Base-by-base conservation (phyloP, 75 land plant species). In the Sequoia sempervirens region DNA sequence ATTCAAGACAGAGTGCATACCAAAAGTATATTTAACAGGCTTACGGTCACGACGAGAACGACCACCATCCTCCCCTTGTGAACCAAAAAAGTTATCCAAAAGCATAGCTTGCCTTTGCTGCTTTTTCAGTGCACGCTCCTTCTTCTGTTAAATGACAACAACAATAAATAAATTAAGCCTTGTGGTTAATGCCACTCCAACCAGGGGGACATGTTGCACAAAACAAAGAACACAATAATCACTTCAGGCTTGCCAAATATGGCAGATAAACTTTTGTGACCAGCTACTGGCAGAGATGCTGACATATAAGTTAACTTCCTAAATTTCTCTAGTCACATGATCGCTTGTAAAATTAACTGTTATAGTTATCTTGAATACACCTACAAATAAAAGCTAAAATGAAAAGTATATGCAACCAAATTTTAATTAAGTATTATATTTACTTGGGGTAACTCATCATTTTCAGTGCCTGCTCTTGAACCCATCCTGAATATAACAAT, bases 1-100 rank as follows among this genome's bases (percentile, higher is more conserved):
- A 73, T 1, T 73, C 53, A 28, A 74, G 61, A 34, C 4, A 83
- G 66, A 79, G 37, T 52, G 3, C 84, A 46, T 92, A 94, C 97
- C 98, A 88, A 87, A 95, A 75, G 98, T 95, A 68, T 97, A 97
- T 30, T 82, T 89, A 34, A 94, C 93, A 75, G 94, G 95, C 82
- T 87, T 93, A 15, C 94, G 92, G 69, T 84, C 92, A 14, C 99
- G 91, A 37, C 90, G 88, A 11, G 93, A 86, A 72, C 98, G 93
- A 46, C 90, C 86, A 83, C 11, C 37, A 40, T 91, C 89, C 13
- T 84, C 82, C 37, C 84, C 81, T 87, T 83, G 83, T 32, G 87
- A 76, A 72, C 83, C 81, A 34, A 83, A 82, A 78, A 84, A 80
- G 79, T 64, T 90, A 80, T 89, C 89, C 37, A 93, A 83, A 12